A percentile compares a stretch with the other conserved stretches of the same genome.
Evolutionary conservation across 1,284 basidiomycete genomes (phyloP).

Genomic region (Rhizoctonia solani): DNA sequence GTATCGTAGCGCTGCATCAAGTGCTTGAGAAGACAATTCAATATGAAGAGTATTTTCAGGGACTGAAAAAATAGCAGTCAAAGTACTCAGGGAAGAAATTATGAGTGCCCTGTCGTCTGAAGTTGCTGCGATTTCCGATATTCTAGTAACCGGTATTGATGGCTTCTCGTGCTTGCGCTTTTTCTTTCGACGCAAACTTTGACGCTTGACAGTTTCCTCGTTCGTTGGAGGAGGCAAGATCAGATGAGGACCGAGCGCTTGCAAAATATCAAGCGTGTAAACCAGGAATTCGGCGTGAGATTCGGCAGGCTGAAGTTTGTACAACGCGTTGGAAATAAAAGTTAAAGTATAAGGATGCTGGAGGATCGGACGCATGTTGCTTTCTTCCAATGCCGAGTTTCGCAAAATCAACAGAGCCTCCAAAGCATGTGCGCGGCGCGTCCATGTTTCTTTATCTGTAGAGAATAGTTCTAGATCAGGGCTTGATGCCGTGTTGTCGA

Average conservation of each 20-base stretch:
- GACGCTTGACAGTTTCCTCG: not conserved
- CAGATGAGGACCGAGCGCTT: conserved; percentile 52
- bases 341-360: conserved; percentile 61
- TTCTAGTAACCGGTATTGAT: conserved; percentile 53
- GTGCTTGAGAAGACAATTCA: conserved; percentile 56
- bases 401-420: conserved; percentile 77
- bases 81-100: conserved; percentile 60
- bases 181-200: conserved; percentile 40
- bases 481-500: conserved; percentile 36
- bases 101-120: conserved; percentile 74
- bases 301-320: conserved; percentile 57
- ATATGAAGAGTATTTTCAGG: conserved; percentile 61
- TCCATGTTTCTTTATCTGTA: conserved; percentile 17
- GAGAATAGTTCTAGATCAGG: conserved; percentile 33
- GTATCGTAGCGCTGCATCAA: conserved; percentile 65
- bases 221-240: conserved; percentile 44
- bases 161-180: conserved; percentile 38
- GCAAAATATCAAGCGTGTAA: conserved; percentile 68
- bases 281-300: conserved; percentile 69
- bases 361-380: conserved; percentile 64
- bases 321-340: conserved; percentile 62
- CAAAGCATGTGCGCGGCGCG: conserved; percentile 64
- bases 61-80: conserved; percentile 65
- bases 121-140: conserved; percentile 57
- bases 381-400: conserved; percentile 69